Evolutionary conservation across 148 eudicot genomes (phyloP), one percentile per base, ranked within the genome.

Genomic region (Camellia japonica): DNA sequence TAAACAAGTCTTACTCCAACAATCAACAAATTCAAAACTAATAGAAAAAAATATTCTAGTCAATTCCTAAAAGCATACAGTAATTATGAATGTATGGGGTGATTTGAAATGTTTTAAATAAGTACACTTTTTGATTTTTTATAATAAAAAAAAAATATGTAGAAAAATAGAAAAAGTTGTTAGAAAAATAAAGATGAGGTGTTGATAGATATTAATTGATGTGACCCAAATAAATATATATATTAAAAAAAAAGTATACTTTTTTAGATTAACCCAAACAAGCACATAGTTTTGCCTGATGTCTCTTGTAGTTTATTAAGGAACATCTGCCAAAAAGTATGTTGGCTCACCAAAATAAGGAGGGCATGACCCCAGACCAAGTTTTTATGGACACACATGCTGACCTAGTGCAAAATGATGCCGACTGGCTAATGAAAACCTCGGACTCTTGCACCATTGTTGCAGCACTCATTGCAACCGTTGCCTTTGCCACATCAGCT

Each of bases 351-450:
- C 42, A 73, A 60, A 83, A 83, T 82, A 73, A 65, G 1, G 46
- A 65, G 12, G 74, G 81, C 23, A 64, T 78, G 68, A 73, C 11
- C 38, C 65, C 82, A 63, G 63, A 51, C 3, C 44, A 71, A 9
- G 62, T 77, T 15, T 82, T 82, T 73, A 71, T 5, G 15, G 42
- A 38, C 0, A 54, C 76, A 20, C 76, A 73, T 43, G 3, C 1
- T 0, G n/a, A 52, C 0, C 76, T 73, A 18, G n/a, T 73, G 15
- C 1, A 20, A 15, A 55, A 30, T 3, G 76, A 56, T 8, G 44
- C 62, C 46, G 11, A 54, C 1, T 73, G 76, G 76, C 76, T 73
- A 6, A 54, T 44, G 42, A 73, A 19, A 23, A 73, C 76, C 46
- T 73, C 76, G 8, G 9, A 73, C 46, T 73, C 76, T 4, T 73